Conservation (phyloP, 2,329 filamentous ascomycete species). For the Aspergillus puulaauensis region DNA sequence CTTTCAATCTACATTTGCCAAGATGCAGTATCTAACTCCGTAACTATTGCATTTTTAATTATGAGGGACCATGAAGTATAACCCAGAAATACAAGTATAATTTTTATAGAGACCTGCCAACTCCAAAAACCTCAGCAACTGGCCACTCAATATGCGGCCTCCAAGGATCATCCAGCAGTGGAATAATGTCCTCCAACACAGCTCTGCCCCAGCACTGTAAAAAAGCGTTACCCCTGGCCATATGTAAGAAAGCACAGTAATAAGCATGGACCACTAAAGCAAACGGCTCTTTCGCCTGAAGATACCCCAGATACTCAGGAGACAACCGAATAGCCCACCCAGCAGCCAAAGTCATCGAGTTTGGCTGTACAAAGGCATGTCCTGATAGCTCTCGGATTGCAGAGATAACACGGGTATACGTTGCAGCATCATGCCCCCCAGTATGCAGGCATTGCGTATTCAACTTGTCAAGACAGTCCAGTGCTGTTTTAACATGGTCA, state of each 20-base stretch:
- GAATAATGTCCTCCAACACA: constrained; percentile 17
- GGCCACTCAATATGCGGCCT: constrained; percentile 21
- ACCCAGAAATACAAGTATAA: no score
- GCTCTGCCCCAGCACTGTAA: constrained; percentile 18
- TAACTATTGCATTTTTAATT: background rate
- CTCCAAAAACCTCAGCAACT: constrained; percentile 10
- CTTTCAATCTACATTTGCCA: no score
- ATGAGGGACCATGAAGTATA: background rate
- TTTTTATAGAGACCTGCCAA: background rate
- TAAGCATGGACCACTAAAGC: constrained; percentile 23
- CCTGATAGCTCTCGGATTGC: constrained; percentile 10
- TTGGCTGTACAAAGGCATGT: constrained; percentile 16
- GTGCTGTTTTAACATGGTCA: background rate
- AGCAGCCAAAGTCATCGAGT: constrained; percentile 19
- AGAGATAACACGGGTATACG: constrained; percentile 6
- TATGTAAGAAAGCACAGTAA: constrained; percentile 21
- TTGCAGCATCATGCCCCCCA: background rate
- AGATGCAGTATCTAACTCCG: no score
- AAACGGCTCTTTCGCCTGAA: constrained; percentile 14
- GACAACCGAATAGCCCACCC: constrained; percentile 22
- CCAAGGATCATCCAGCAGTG: constrained; percentile 14
- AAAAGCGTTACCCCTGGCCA: constrained; percentile 19
- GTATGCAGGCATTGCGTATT: background rate
- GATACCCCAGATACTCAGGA: constrained; percentile 11
- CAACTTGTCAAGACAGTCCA: constrained; percentile 1